Base-by-base conservation (phyloP, 2,329 filamentous ascomycete species). In the Neonectria faginata region DNA sequence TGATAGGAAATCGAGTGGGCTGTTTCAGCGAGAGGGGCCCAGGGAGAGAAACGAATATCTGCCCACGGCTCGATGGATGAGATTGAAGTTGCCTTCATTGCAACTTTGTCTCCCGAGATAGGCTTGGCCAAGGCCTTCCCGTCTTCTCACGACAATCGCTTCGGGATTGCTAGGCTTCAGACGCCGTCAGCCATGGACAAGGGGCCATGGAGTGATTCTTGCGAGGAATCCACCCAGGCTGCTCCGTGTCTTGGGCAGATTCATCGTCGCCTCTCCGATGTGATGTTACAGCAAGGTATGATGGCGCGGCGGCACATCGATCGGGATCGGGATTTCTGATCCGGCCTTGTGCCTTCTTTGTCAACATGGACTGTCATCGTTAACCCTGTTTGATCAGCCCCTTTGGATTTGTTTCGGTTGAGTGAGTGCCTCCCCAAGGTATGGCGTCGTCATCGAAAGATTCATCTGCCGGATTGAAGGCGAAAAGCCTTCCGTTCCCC, bases 21-120 rank as follows among this genome's bases (percentile, higher is more conserved):
- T 58, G 64, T 66, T 66, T 66, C 64, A 66, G 60, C 60, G 56
- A 57, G 64, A 66, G 64, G 64, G 60, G 53, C 44, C 53, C n/a
- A 5, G 20, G 29, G 27, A 47, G 33, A 31, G 16, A 20, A 36
- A 36, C 45, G 44, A 51, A 27, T 27, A 55, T 60, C 51, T 56
- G 51, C 62, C 52, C 57, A 57, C 6, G 42, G 39, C 22, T 48
- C 25, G 41, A 39, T n/a, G 36, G 14, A 53, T 22, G 22, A 54
- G 31, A 65, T 65, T 18, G 48, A 51, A 41, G 47, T 57, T 47
- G 51, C 41, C 25, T 25, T 56, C 22, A 33, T 54, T 39, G 29
- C 48, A 44, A 44, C 29, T 50, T 56, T 51, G 12, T 7, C 48
- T 29, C 29, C 48, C 33, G 41, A 45, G 60, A 42, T 20, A 25